Base-by-base conservation (phyloP, 2,329 filamentous ascomycete species). In the Bipolaris cookei region DNA sequence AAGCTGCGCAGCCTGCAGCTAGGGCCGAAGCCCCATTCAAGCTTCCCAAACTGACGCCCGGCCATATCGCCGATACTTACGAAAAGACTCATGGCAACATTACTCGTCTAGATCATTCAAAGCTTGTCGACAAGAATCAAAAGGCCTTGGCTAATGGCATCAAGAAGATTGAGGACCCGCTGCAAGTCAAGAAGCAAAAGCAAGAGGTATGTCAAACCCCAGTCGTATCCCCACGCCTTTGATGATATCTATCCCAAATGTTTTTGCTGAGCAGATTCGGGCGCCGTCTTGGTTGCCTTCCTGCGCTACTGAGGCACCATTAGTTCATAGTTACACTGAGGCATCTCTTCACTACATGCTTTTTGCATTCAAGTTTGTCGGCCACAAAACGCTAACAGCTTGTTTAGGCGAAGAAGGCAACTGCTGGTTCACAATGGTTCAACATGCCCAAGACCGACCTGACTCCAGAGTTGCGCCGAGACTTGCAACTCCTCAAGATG, bases 401-500 rank as follows among this genome's bases (percentile, higher is more conserved):
- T 42, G 21, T 42, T 51, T 64, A 84, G 82, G 78, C 81, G 59
- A 84, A 85, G 69, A 86, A 84, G 75, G 81, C 84, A 55, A 90
- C 88, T 59, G 90, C 93, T 48, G 95, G 94, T 42, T 78, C 87
- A 14, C 82, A 90, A 56, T 98, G 94, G 94, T 98, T 90, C 79
- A 85, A 96, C 68, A 82, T 99, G 51, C 93, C 93, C 5, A 88
- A 88, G 69, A 97, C 94, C 23, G 83, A 91, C 48, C 78, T 97
- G 48, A 97, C 92, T 0, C 86, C 92, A 7, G 88, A 96, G 71
- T 82, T 97, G 60, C 96, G 93, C 78, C 86, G 92, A 66, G 94
- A 99, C 73, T 82, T 97, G 48, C 92, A 97, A 77, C 82, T 98
- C 10, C 81, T 99, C 57, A 88, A 91, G 64, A 94, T 97, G 89